A percentile compares a stretch with the other conserved stretches of the same genome.
These are phyloP conservation scores for Anethum foeniculum DNA, from an alignment of 140 eudicot genomes.

Conservation along the genomic window DNA sequence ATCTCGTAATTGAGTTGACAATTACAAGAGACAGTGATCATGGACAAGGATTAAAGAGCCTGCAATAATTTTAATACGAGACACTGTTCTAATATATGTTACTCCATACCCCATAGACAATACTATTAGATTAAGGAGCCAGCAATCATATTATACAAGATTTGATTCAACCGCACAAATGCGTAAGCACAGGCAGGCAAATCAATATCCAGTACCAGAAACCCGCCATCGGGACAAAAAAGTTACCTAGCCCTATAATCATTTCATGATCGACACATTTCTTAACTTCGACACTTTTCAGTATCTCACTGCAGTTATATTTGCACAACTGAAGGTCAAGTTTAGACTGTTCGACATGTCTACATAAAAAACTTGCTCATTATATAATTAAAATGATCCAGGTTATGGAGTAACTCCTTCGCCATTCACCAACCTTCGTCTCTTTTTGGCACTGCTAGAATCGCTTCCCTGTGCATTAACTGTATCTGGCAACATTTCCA, in stretches of 20 bases:
- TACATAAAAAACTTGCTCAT: background rate
- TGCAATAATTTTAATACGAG: too few species aligned
- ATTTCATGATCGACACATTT: background rate
- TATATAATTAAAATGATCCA: background rate
- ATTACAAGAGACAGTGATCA: too few species aligned
- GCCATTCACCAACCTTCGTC: constrained; percentile 11
- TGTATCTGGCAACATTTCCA: constrained; percentile 10
- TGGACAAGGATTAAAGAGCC: too few species aligned
- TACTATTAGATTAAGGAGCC: background rate
- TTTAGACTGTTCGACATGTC: background rate
- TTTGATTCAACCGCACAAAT: background rate
- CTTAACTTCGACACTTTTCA: background rate
- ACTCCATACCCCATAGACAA: too few species aligned
- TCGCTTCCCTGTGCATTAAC: constrained; percentile 2
- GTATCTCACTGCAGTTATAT: background rate
- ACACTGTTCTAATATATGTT: too few species aligned
- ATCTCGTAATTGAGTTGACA: too few species aligned
- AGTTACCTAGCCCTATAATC: background rate
- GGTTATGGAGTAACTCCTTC: background rate
- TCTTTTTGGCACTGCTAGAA: background rate
- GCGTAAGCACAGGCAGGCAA: background rate
- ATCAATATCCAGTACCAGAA: background rate
- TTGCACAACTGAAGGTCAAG: background rate
- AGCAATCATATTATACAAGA: background rate
- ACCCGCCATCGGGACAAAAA: background rate